These are phyloP conservation scores for Lanmaoa pseudosensibilis DNA, from an alignment of 768 basidiomycete species.

Conservation along the genomic window DNA sequence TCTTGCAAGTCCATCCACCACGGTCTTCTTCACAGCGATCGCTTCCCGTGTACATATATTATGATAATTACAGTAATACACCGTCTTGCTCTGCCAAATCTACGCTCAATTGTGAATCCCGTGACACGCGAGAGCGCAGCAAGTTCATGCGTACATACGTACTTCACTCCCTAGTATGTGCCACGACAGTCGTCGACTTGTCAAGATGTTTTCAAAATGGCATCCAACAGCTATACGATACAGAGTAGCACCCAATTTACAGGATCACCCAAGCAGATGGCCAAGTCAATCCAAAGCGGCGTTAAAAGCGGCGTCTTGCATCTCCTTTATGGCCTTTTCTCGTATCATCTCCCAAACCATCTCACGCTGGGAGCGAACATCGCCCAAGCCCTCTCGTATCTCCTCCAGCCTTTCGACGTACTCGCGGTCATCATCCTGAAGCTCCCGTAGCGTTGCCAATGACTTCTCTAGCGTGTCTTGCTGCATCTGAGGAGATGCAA, in stretches of 20 bases:
- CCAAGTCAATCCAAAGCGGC: slow-evolving; percentile 28
- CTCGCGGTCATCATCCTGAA: slow-evolving; percentile 85
- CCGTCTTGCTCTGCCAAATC: neutral
- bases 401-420: slow-evolving; percentile 84
- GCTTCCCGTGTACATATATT: slow-evolving; percentile 20
- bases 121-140: neutral
- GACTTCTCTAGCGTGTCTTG: slow-evolving; percentile 73
- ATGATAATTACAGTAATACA: neutral
- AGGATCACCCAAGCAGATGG: neutral
- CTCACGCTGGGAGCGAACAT: slow-evolving; percentile 68
- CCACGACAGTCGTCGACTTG: neutral
- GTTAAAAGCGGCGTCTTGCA: slow-evolving; percentile 63
- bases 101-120: neutral
- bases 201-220: neutral
- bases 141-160: neutral
- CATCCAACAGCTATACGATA: neutral
- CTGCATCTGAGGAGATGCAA: slow-evolving; percentile 64
- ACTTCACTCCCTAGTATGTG: neutral
- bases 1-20: neutral
- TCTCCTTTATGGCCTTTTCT: slow-evolving; percentile 68
- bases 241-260: slow-evolving; percentile 1
- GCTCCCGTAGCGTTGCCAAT: slow-evolving; percentile 67
- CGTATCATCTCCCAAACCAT: slow-evolving; percentile 77
- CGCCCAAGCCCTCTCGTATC: slow-evolving; percentile 78
- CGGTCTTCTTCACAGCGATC: neutral